A percentile compares a stretch with the other conserved stretches of the same genome.
Evolutionary conservation across 257 asterid genomes (phyloP).

Genomic region (Gentiana straminea): DNA sequence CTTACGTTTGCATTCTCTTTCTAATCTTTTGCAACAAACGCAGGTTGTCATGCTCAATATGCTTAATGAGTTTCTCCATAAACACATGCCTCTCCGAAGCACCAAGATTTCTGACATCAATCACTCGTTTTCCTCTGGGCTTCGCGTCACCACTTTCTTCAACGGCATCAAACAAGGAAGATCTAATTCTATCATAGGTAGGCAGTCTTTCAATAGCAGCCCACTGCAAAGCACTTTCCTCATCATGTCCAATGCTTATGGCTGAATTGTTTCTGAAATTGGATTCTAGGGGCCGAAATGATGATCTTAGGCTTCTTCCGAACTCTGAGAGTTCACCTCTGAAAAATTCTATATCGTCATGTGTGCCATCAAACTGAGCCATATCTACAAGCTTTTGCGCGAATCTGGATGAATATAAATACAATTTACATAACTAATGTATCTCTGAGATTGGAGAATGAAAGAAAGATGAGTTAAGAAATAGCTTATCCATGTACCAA

Average conservation of each 20-base stretch:
- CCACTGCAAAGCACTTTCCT: conserved; percentile 16
- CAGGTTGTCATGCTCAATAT: conserved; percentile 43
- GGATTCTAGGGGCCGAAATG: conserved; percentile 9
- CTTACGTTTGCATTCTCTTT: conserved; percentile 38
- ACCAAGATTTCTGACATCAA: conserved; percentile 38
- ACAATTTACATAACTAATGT: not conserved
- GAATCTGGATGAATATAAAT: not conserved
- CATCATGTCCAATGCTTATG: conserved; percentile 8
- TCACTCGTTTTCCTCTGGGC: conserved; percentile 19
- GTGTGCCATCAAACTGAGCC: conserved; percentile 17
- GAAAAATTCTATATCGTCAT: conserved; percentile 14
- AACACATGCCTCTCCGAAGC: conserved; percentile 28
- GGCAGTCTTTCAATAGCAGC: conserved; percentile 26
- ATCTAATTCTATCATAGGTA: conserved; percentile 12
- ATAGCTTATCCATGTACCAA: no score
- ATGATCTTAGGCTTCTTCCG: conserved; percentile 19
- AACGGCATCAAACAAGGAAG: conserved; percentile 19
- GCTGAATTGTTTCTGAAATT: conserved; percentile 12
- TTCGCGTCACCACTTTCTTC: conserved; percentile 10
- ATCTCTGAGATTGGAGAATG: no score
- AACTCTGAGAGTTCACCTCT: conserved; percentile 16
- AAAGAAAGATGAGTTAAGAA: no score
- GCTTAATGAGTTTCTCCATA: conserved; percentile 37
- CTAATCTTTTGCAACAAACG: conserved; percentile 31
- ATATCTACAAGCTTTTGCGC: conserved; percentile 1